Conservation (phyloP, 208 protist genomes). For the Leptomonas pyrrhocoris region DNA sequence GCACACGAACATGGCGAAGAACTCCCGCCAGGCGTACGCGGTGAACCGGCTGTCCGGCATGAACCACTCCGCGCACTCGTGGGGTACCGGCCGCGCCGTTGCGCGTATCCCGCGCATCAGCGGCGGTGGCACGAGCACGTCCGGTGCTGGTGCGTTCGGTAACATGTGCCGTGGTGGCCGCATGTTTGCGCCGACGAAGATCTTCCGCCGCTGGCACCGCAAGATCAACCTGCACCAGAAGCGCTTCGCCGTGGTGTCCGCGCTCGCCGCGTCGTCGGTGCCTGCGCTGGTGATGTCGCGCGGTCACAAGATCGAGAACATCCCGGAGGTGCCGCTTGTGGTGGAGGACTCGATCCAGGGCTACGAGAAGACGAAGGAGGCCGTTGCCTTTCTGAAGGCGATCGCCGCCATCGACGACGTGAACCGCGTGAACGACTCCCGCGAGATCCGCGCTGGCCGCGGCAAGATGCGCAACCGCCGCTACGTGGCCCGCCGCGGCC, state of each 20-base stretch:
- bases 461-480: slow-evolving; percentile 98
- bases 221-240: slow-evolving; percentile 98
- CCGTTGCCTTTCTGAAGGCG: slow-evolving; percentile 93
- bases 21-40: slow-evolving; percentile 97
- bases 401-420: slow-evolving; percentile 96
- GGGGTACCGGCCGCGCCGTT: slow-evolving; percentile 99
- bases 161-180: slow-evolving; percentile 99
- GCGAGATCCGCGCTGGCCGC: slow-evolving; percentile 92
- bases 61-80: slow-evolving; percentile 98
- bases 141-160: slow-evolving; percentile 99
- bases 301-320: slow-evolving; percentile 96
- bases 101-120: slow-evolving; percentile 99
- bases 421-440: slow-evolving; percentile 90
- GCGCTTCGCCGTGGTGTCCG: slow-evolving; percentile 97
- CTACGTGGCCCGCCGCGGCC: slow-evolving; percentile 94
- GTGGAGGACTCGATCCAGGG: slow-evolving; percentile 90
- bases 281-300: slow-evolving; percentile 97
- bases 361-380: slow-evolving; percentile 96
- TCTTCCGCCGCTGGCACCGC: slow-evolving; percentile 97
- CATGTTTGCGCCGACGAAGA: slow-evolving; percentile 99
- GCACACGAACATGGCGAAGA: slow-evolving; percentile 98
- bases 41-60: slow-evolving; percentile 95
- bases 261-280: slow-evolving; percentile 97
- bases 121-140: slow-evolving; percentile 97
- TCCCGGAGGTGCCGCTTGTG: slow-evolving; percentile 97